Evolutionary conservation across 2,329 filamentous ascomycete genomes (phyloP), one percentile per base, ranked within the genome.

Genomic region (Colletotrichum cereale): DNA sequence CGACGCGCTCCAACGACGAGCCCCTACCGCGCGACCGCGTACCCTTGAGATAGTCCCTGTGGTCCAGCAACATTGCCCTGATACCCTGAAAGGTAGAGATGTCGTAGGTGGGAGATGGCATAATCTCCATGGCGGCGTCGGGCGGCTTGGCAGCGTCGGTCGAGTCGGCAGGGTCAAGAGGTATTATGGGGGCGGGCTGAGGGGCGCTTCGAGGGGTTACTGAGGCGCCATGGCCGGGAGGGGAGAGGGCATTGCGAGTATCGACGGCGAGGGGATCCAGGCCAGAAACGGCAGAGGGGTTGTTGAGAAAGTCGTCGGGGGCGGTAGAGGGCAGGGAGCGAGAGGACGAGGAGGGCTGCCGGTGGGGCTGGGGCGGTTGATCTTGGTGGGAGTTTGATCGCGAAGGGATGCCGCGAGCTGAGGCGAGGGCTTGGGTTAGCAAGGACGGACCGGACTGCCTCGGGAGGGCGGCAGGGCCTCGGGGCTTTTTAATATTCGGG

Each of bases 361-460:
- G 52, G 12, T 55, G 61, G 18, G 56, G 52, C 34, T 55, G 61
- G 8, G 40, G 34, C 34, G 50, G 57, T 42, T 68, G 67, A n/a
- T 73, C 62, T 56, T 58, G 71, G 24, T 67, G 66, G 24, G 63
- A 62, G 36, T 67, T 60, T 61, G 70, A 61, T 42, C 64, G 70
- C 50, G 72, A 66, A 73, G 66, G 66, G 48, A 88, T 87, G 77
- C 87, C 87, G 77, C 87, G 86, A 77, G 87, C 87, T 80, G 86
- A 87, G 78, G 87, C 87, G 79, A 89, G 82, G 78, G 87, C 87
- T 80, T 89, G 86, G 72, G 86, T 85, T 80, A 89, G 83, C 76
- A 89, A 79, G 70, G 87, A 89, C 75, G 87, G 85, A 73, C 87
- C 87, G 77, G 80, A 81, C 76, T 84, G 82, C 78, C 82, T 82